Base-by-base conservation (phyloP, 2,329 filamentous ascomycete species). In the Ophiocordyceps camponoti-saundersi region DNA sequence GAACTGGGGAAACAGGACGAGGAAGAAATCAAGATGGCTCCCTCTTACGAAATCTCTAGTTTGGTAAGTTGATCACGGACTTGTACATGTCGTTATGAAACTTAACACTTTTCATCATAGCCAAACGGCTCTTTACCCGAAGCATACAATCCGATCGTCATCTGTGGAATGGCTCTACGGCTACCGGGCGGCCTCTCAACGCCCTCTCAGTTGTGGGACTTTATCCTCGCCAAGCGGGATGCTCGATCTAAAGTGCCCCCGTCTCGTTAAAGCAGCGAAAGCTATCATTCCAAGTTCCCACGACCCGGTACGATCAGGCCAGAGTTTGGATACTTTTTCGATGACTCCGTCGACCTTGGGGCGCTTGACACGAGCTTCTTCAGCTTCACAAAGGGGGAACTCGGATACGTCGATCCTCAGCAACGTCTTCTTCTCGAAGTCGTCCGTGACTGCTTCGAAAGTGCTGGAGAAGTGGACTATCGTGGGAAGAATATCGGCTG, bases 391-490 rank as follows among this genome's bases (percentile, higher is more conserved):
- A 47, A 45, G 6, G 46, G 45, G 3, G 59, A 65, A 46, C 51
- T 59, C 10, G 56, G 59, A 44, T 45, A 47, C 5, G 20, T 52
- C 32, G 62, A 65, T 36, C 61, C 61, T 1, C 59, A 61, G 34
- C 62, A 61, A 44, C 48, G 59, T 1, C 49, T 57, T 11, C 46
- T 61, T 3, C 48, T 62, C 0, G 58, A 65, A 47, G 57, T 64
- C 2, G 53, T 54, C 3, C 42, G 44, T 10, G 52, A 53, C 21
- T 50, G 44, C 34, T 29, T 53, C 10, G 50, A 53, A 3, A 39
- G 46, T 39, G 48, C 51, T 1, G 50, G 51, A 3, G 45, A 46
- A 26, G 41, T 22, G 2, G 20, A 40, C 13, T 51, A 46, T 20
- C 21, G 44, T 10, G 50, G 49, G 6, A 43, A 29, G 16, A 22